Base-by-base conservation (phyloP, 2,329 filamentous ascomycete genomes). In the Esteya vermicola region DNA sequence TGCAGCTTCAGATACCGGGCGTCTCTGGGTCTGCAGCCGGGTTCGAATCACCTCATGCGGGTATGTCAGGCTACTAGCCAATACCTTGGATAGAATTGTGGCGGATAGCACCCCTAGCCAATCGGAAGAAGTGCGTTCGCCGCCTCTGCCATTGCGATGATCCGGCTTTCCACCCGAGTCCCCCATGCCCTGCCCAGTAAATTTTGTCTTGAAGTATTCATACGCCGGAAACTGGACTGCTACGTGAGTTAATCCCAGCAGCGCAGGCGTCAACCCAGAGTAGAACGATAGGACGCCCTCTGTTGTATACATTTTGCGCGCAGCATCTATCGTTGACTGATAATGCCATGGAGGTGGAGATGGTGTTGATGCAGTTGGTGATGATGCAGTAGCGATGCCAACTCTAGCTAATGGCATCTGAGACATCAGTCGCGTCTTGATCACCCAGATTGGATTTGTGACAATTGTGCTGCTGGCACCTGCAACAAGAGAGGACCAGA, bases 391-490 rank as follows among this genome's bases (percentile, higher is more conserved):
- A 61, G 54, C 60, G 55, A 58, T 65, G 45, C 52, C 48, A 53
- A n/a, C n/a, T n/a, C n/a, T n/a, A n/a, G n/a, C n/a, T n/a, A n/a
- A n/a, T n/a, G 52, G 70, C 55, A 53, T 81, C 63, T 96, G 91
- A 28, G 91, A 94, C 91, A 96, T 96, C 51, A 98, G 73, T 49
- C 91, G 74, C 36, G 91, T 98, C 63, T 98, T 98, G 64, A 98
- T 94, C 28, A 98, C 91, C 91, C 91, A 98, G 45, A 98, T 98
- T 1, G 91, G 91, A 58, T 96, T 98, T 20, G 91, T 98, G 46
- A 81, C 82, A 47, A 96, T 71, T 4, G 91, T 98, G 49, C 88
- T 95, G 63, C 83, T 94, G 45, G 78, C 86, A 39, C 91, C 91
- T 20, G 89, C 91, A 42, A 86, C 73, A 45, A 98, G 75, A 9